Evolutionary conservation across 2,329 filamentous ascomycete genomes (phyloP), one percentile per base, ranked within the genome.

Genomic region (Alternaria solani): DNA sequence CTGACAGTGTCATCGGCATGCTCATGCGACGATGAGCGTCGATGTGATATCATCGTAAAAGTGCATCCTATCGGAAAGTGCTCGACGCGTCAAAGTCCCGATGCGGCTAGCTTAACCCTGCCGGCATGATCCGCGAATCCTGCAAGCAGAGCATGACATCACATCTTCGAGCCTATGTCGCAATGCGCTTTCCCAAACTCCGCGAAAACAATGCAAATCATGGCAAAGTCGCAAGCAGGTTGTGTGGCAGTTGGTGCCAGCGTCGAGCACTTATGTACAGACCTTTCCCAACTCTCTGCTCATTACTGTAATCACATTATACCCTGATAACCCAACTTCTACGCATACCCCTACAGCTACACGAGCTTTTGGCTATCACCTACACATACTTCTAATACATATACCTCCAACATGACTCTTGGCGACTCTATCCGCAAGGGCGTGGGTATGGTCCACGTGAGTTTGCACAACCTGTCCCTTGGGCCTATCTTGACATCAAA

Each of bases 361-460:
- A 28, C 25, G 5, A 42, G 39, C 39, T 41, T 23, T 41, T n/a
- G 39, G 20, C 20, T 8, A 42, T 42, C 20, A 25, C 28, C 49
- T 53, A 59, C 49, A 18, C 25, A 26, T 54, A 60, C 36, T 5
- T 32, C 16, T 39, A 38, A 44, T 51, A 47, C 26, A 8, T 11
- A 47, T n/a, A 25, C 16, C 34, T 7, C 11, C 41, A 65, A 57
- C 4, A 77, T 77, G 71, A 62, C 71, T 61, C 55, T 75, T 20
- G 75, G 75, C 55, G 69, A 69, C 42, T 69, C 73, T 16, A 61
- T 79, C 36, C 73, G 72, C 51, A 75, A 78, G 54, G 75, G 75
- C 11, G 72, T 75, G 20, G 69, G 73, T 12, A 65, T 74, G 55
- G 61, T 79, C 30, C 78, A 80, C 44, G 77, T 78, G 67, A 55